Evolutionary conservation across 192 early-diverging fungal species (phyloP).

Genomic region (Pilaira anomala): DNA sequence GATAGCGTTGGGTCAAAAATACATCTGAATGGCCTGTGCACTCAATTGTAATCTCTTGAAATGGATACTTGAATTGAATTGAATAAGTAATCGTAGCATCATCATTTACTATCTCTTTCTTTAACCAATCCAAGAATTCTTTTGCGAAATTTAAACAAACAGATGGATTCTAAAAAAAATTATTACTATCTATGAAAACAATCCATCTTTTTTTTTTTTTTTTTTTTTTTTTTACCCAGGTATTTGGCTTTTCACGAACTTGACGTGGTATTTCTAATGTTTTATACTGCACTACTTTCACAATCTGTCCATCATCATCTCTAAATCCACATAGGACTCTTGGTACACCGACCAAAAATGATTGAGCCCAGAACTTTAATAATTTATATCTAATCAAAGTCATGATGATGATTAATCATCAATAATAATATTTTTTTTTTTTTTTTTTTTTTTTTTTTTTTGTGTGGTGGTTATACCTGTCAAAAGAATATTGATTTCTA

Average conservation of each 20-base stretch:
- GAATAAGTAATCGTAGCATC: conserved; percentile 45
- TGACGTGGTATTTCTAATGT: conserved; percentile 80
- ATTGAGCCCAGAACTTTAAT: conserved; percentile 91
- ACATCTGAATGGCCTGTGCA: conserved; percentile 21
- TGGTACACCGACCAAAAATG: conserved; percentile 85
- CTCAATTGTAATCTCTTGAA: conserved; percentile 38
- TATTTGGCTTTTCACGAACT: conserved; percentile 61
- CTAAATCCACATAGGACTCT: conserved; percentile 82
- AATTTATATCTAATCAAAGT: conserved; percentile 64
- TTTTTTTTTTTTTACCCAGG: conserved; percentile 59
- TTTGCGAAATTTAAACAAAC: conserved; percentile 87
- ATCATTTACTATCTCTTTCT: conserved; percentile 35
- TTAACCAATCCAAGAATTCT: conserved; percentile 53
- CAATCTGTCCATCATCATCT: conserved; percentile 65
- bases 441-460: background rate
- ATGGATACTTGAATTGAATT: conserved; percentile 44
- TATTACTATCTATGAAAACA: background rate
- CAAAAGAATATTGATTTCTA: conserved; percentile 53
- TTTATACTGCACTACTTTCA: conserved; percentile 57
- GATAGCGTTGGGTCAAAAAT: conserved; percentile 46
- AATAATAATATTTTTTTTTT: background rate
- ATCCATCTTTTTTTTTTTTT: no score
- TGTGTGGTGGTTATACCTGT: conserved; percentile 61
- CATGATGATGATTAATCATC: background rate
- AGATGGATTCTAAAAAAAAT: conserved; percentile 52